Base-by-base conservation (phyloP, 2,329 filamentous ascomycete genomes). In the Ophiognomonia clavigignenti-juglandacearum region DNA sequence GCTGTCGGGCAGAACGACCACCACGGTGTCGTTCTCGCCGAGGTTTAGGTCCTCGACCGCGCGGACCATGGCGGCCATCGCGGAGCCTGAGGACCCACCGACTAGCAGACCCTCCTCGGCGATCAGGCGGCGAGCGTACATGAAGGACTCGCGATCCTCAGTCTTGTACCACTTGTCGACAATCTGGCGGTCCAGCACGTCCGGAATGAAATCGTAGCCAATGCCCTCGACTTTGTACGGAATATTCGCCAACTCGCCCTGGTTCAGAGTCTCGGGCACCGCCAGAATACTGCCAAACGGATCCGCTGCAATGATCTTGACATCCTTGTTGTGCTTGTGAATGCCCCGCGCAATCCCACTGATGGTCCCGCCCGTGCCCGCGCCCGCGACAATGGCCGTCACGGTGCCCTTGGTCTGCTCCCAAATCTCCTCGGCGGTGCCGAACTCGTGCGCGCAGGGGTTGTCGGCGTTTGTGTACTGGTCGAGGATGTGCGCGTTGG, bases 101-200 rank as follows among this genome's bases (percentile, higher is more conserved):
- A 95, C 90, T 8, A 98, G 77, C 13, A 98, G 77, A 42, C 93
- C 93, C 68, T 98, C 93, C 65, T 98, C 93, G 14, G 89, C 78
- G 58, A 98, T 98, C 44, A 98, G 72, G 36, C 91, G 78, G 43
- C 95, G 79, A n/a, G 93, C 88, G 61, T 88, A 91, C 63, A 83
- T 77, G 70, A 98, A 98, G 3, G 91, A 91, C 63, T 96, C 87
- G 52, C 81, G 79, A 62, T 98, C 93, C 52, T 92, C 88, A 4
- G 93, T 98, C 80, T 98, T 98, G 74, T 96, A 97, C 93, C 93
- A 98, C 62, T 85, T 86, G 66, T 96, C 88, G 24, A 98, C 87
- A 5, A 79, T 65, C 23, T 83, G 68, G 61, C 85, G 88, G 56
- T 93, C 83, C 46, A 98, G 74, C 5, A 98, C 95, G 20, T 97